Evolutionary conservation across 257 asterid genomes (phyloP).

Genomic region (Cinchona pubescens): DNA sequence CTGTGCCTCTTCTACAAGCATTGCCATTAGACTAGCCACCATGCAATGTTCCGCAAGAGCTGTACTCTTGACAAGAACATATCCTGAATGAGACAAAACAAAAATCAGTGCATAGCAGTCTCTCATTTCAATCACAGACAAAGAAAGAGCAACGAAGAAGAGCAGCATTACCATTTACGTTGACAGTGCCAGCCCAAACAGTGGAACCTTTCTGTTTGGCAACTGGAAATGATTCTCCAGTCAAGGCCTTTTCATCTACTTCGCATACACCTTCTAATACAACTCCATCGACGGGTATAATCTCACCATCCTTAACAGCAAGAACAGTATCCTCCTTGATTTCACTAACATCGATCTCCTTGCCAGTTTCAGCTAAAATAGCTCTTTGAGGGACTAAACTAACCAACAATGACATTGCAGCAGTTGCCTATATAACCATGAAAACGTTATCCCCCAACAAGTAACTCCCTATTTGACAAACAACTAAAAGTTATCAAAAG

Average conservation of each 20-base stretch:
- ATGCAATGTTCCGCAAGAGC: constrained; percentile 69
- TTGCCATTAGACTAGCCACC: constrained; percentile 81
- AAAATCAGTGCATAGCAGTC: background rate
- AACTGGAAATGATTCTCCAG: constrained; percentile 91
- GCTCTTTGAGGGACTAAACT: constrained; percentile 79
- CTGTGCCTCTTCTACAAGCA: constrained; percentile 89
- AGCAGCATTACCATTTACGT: constrained; percentile 55
- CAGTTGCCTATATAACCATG: constrained; percentile 42
- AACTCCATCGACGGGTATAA: constrained; percentile 75
- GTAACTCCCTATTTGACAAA: background rate
- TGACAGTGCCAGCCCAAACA: constrained; percentile 88
- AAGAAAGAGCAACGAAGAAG: constrained; percentile 4
- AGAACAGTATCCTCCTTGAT: constrained; percentile 58
- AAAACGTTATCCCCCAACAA: background rate
- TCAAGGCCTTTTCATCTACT: constrained; percentile 71
- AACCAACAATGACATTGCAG: constrained; percentile 68
- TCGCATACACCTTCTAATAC: constrained; percentile 78
- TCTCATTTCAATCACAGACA: background rate
- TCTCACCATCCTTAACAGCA: constrained; percentile 79
- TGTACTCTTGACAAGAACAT: constrained; percentile 55
- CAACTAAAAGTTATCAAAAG: background rate
- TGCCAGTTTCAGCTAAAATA: constrained; percentile 67
- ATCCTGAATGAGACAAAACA: constrained; percentile 41
- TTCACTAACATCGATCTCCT: constrained; percentile 61
- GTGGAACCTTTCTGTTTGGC: constrained; percentile 59